Conservation (phyloP, 768 basidiomycete genomes). For the Phaeolepiota aurea region DNA sequence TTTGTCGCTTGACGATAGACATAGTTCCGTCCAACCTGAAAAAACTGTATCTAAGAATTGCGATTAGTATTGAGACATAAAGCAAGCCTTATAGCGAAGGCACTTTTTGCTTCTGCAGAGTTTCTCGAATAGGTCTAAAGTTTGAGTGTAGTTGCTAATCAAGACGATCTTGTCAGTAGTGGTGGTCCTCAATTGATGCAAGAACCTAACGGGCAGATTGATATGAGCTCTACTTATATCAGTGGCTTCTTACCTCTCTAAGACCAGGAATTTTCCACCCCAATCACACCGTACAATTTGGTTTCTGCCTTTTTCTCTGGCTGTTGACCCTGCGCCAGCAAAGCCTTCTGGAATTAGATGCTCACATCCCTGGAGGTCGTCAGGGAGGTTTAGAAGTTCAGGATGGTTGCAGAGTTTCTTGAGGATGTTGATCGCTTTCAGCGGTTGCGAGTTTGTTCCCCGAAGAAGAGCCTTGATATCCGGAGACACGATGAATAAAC, state of each 20-base stretch:
- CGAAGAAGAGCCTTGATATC: constrained; percentile 87
- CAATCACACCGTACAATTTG: constrained; percentile 67
- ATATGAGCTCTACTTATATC: neutral
- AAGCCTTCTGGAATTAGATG: constrained; percentile 78
- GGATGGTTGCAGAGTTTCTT: constrained; percentile 97
- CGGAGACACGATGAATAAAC: constrained; percentile 85
- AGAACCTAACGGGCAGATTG: constrained; percentile 48
- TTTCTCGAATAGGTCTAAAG: constrained; percentile 88
- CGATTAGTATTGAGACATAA: neutral
- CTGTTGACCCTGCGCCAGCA: constrained; percentile 41
- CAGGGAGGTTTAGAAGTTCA: constrained; percentile 78
- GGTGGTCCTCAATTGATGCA: constrained; percentile 71
- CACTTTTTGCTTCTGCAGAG: constrained; percentile 81
- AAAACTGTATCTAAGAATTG: constrained; percentile 61
- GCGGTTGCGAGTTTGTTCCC: constrained; percentile 84
- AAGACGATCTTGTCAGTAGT: constrained; percentile 94
- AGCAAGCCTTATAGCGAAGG: constrained; percentile 7
- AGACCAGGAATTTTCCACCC: constrained; percentile 87
- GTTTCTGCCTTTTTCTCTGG: constrained; percentile 32
- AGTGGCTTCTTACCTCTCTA: constrained; percentile 64
- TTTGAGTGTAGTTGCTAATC: constrained; percentile 96
- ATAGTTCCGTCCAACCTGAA: constrained; percentile 95
- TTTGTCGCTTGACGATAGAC: constrained; percentile 87
- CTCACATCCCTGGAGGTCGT: constrained; percentile 78
- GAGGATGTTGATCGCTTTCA: constrained; percentile 90